Base-by-base conservation (phyloP, 257 asterid species). In the Fraxinus anomala region DNA sequence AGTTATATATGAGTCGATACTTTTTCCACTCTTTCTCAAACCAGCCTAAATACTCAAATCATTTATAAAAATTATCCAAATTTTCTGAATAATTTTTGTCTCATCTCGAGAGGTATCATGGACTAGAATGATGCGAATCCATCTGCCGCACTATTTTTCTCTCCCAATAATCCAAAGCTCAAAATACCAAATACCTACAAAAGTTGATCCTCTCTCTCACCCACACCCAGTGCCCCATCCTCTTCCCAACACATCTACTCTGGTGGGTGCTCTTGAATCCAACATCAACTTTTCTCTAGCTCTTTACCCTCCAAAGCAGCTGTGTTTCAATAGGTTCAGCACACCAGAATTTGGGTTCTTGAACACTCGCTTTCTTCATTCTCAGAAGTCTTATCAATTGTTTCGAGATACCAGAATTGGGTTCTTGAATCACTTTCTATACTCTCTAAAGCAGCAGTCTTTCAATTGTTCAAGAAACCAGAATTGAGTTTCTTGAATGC, bases 61-160 rank as follows among this genome's bases (percentile, higher is more conserved):
- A 36, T 36, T 37, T 37, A 37, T 8, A 39, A 39, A 39, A 0
- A 1, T 8, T 39, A 39, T 8, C 13, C 61, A 26, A 36, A 36
- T 3, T 42, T 24, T 17, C 72, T 71, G n/a, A 34, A 63, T 63
- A 63, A 66, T 36, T 16, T 74, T 70, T 79, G 87, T 87, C 87
- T 49, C 80, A 37, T 75, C 72, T 76, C 68, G 5, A 12, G 36
- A 28, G 79, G 88, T 71, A 82, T 84, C 83, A 80, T 81, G 79
- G 65, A 8, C 61, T 36, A n/a, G 82, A 78, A 80, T 75, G 79
- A 63, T 79, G 77, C 77, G 47, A 67, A 72, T 51, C 81, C 83
- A 68, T 33, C 61, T 33, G 34, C 71, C 59, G 21, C 39, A 10
- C n/a, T 54, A 2, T 0, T 74, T 10, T 13, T 67, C 56, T 59